Conservation (phyloP, 257 asterid species). For the Nicotiana undulata region DNA sequence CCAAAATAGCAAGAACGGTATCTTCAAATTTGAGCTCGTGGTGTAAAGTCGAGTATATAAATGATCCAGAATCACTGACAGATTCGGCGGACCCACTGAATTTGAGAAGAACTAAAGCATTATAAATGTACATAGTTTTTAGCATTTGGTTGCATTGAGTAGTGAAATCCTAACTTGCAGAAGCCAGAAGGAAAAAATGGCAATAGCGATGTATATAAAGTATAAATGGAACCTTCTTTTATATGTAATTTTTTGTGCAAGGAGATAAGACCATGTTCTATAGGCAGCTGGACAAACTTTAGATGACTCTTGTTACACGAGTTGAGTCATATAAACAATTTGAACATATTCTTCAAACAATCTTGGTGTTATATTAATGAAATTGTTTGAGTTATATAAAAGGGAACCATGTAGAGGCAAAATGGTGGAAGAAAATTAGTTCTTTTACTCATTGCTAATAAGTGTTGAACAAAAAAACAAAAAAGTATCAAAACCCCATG, state of each 20-base stretch:
- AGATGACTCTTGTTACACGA: background rate
- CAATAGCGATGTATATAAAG: background rate
- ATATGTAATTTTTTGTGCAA: background rate
- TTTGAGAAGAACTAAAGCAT: background rate
- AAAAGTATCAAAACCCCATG: background rate
- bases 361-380: background rate
- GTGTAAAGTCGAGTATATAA: background rate
- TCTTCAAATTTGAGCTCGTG: background rate
- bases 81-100: background rate
- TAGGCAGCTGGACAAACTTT: background rate
- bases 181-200: background rate
- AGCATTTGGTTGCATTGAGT: background rate
- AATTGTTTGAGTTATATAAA: background rate
- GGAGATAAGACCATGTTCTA: background rate
- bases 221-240: background rate
- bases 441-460: background rate
- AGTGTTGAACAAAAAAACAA: background rate
- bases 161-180: background rate
- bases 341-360: background rate
- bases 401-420: background rate
- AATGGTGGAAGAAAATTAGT: background rate
- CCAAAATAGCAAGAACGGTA: background rate
- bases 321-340: background rate
- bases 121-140: background rate
- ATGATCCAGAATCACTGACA: background rate